Conservation (phyloP, 148 eudicot genomes). For the Mesembryanthemum crystallinum region DNA sequence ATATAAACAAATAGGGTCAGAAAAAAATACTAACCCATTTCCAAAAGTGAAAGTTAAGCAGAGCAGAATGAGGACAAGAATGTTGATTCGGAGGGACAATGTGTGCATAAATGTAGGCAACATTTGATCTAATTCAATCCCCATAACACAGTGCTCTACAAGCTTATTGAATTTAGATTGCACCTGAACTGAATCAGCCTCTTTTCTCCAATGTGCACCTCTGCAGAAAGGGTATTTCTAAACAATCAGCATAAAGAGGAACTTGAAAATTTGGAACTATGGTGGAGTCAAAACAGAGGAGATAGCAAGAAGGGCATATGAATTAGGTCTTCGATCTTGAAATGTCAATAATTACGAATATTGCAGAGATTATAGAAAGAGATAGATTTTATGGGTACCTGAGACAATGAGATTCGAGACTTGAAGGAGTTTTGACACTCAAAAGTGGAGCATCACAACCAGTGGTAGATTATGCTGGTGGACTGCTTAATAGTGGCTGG, state of each 20-base stretch:
- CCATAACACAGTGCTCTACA: neutral
- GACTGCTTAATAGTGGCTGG: too few species aligned
- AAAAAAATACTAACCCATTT: slow-evolving; percentile 18
- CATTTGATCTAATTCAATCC: neutral
- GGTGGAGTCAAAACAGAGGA: neutral
- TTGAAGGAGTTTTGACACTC: too few species aligned
- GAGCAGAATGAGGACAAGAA: slow-evolving; percentile 20
- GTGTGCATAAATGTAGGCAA: neutral
- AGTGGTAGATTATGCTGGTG: too few species aligned
- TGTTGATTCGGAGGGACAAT: neutral
- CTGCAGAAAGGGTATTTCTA: slow-evolving; percentile 3
- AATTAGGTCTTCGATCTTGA: neutral
- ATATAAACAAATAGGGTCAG: too few species aligned
- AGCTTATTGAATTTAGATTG: neutral
- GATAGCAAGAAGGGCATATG: neutral
- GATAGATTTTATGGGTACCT: neutral
- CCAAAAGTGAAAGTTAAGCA: slow-evolving; percentile 9
- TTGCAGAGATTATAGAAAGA: neutral
- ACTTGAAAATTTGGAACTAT: neutral
- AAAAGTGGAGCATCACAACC: too few species aligned
- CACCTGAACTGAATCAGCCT: neutral
- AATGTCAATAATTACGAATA: neutral
- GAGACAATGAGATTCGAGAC: neutral
- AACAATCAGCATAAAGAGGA: neutral
- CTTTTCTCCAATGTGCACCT: slow-evolving; percentile 1